These are phyloP conservation scores for Sclerotinia sclerotiorum DNA, from an alignment of 2,329 filamentous ascomycete species.

Conservation along the genomic window DNA sequence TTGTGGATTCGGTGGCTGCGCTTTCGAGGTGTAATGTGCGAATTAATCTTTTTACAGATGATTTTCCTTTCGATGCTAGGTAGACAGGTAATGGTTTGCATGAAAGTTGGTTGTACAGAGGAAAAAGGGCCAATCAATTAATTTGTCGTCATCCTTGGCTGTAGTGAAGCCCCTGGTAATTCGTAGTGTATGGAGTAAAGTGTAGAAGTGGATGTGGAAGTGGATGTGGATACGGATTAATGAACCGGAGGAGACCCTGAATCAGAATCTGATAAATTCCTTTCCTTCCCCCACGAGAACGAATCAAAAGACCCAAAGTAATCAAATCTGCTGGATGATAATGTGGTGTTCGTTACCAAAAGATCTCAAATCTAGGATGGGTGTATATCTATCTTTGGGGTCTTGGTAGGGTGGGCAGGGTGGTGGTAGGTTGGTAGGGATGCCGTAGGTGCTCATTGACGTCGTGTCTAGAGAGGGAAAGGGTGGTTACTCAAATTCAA, in stretches of 20 bases:
- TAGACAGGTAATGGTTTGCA: neutral
- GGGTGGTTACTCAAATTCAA: neutral
- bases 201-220: neutral
- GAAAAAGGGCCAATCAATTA: conserved; percentile 3
- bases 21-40: neutral
- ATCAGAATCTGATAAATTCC: neutral
- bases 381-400: neutral
- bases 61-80: neutral
- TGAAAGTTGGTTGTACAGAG: neutral
- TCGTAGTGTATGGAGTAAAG: neutral
- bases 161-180: neutral
- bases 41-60: neutral
- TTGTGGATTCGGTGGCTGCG: neutral
- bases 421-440: neutral
- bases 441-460: no score
- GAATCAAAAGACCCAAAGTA: neutral
- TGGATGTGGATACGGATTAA: neutral
- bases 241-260: conserved; percentile 2
- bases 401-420: no score
- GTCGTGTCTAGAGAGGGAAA: neutral
- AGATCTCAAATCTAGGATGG: conserved; percentile 7
- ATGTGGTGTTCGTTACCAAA: neutral
- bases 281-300: neutral
- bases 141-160: conserved; percentile 15
- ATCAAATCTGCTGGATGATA: neutral